Evolutionary conservation across 1,284 basidiomycete genomes (phyloP), one percentile per base, ranked within the genome.

Genomic region (Somion occarium): DNA sequence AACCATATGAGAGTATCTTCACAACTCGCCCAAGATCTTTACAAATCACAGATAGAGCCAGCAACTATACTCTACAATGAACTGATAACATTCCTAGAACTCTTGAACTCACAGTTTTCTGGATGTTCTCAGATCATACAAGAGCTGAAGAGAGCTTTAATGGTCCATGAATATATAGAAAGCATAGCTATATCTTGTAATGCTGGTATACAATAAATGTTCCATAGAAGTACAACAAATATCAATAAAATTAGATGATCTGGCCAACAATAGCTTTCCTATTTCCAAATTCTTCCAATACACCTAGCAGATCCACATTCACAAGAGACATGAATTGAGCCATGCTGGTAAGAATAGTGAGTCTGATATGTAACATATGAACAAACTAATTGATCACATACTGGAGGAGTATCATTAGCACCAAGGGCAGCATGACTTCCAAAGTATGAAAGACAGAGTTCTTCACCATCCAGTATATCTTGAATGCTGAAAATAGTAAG

Each of bases 361-460:
- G n/a, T 9, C 46, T 13, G 12, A 27, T 53, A 55, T 48, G 48
- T 44, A 24, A 44, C 24, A 46, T 41, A 38, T 44, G n/a, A n/a
- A 46, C 46, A 43, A 11, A 37, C 11, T 11, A 9, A 5, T 41
- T 18, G 39, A 9, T 34, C 5, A 41, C 39, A 9, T 22, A 41
- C 39, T 41, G 15, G 9, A 18, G 5, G 13, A 41, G 7, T 41
- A 5, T 19, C 39, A 18, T 19, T 9, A 41, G 5, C 39, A 9
- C 69, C 69, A 2, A 73, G 75, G 3, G 76, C 74, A 9, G 72
- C 73, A 0, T 68, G 63, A 44, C 67, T 63, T 3, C 91, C 91
- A 53, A 69, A 73, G 66, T 95, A 95, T 1, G 82, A 85, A 65
- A 95, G 94, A 56, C 84, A 89, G 2, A 95, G 73, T 60, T 94